phyloP scores from a whole-genome alignment of 495 filamentous ascomycete species.

The Letharia columbiana region DNA sequence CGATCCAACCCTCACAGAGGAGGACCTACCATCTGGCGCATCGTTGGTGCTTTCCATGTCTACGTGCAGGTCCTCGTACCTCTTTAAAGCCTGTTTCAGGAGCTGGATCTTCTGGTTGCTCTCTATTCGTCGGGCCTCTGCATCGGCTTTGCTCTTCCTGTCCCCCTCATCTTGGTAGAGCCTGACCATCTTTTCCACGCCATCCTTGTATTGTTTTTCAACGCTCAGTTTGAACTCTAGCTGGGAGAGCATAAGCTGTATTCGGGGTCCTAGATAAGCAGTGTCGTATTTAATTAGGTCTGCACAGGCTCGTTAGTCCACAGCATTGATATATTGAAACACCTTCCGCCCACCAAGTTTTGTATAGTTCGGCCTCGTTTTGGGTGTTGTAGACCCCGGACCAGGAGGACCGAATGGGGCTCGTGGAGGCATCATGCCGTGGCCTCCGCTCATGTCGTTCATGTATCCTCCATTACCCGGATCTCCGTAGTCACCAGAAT shows the following conservation, averaged over 20 bases:
- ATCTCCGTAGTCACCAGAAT: slow-evolving; percentile 46
- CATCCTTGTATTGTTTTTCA: slow-evolving; percentile 98
- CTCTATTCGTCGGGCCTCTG: slow-evolving; percentile 79
- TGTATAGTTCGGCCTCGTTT: slow-evolving; percentile 78
- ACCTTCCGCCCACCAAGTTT: slow-evolving; percentile 71
- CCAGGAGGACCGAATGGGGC: slow-evolving; percentile 71
- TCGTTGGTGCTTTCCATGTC: slow-evolving; percentile 78
- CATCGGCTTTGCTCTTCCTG: slow-evolving; percentile 86
- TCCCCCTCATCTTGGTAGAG: slow-evolving; percentile 98
- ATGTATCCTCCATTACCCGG: slow-evolving; percentile 46
- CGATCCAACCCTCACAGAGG: not conserved
- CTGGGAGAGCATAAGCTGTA: slow-evolving; percentile 98
- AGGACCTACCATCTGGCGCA: slow-evolving; percentile 65
- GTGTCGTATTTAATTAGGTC: slow-evolving; percentile 99
- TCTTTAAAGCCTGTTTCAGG: slow-evolving; percentile 86
- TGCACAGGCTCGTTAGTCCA: slow-evolving; percentile 32
- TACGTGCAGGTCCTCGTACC: slow-evolving; percentile 96
- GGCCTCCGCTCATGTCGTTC: slow-evolving; percentile 39
- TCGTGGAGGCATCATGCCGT: slow-evolving; percentile 71
- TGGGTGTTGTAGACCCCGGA: slow-evolving; percentile 60
- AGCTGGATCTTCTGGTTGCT: slow-evolving; percentile 97
- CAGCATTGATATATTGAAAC: not conserved
- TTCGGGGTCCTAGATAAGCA: slow-evolving; percentile 86
- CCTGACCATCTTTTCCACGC: slow-evolving; percentile 98
- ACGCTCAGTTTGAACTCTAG: slow-evolving; percentile 98